Evolutionary conservation across 2,329 filamentous ascomycete species (phyloP).

Genomic region (Ustilaginoidea virens): DNA sequence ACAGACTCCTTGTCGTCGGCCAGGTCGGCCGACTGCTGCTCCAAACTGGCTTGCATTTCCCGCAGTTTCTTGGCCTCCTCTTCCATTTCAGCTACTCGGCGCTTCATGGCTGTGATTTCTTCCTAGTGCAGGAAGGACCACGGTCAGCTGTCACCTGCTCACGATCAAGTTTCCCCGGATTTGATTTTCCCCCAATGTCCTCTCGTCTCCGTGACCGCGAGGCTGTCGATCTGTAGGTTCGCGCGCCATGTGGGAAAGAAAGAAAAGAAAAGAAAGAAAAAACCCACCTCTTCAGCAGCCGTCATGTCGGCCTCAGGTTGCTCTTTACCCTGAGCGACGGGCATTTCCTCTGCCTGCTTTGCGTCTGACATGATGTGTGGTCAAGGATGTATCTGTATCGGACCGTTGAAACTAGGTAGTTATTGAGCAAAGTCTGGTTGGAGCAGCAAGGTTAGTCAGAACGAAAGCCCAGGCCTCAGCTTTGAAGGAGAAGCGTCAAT

Average conservation of each 20-base stretch:
- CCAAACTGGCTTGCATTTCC: conserved; percentile 75
- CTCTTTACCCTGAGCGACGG: conserved; percentile 3
- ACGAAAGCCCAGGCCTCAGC: too few species aligned
- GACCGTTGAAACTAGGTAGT: too few species aligned
- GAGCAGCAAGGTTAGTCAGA: too few species aligned
- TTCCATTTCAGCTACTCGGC: conserved; percentile 77
- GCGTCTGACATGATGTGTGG: conserved; percentile 4
- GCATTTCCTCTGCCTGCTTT: conserved; percentile 4
- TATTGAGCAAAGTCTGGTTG: too few species aligned
- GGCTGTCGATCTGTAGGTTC: too few species aligned
- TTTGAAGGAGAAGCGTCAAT: background rate
- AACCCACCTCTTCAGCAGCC: conserved; percentile 8
- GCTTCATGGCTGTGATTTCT: conserved; percentile 81
- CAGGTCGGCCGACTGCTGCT: conserved; percentile 69
- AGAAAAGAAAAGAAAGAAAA: too few species aligned
- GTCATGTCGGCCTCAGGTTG: conserved; percentile 6
- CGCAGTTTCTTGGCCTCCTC: conserved; percentile 74
- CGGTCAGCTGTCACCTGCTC: conserved; percentile 16
- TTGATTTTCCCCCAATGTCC: background rate
- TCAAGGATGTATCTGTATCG: background rate
- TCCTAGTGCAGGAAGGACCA: conserved; percentile 28
- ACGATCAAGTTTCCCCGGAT: conserved; percentile 3
- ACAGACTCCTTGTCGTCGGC: conserved; percentile 92
- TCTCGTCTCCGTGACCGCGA: too few species aligned
- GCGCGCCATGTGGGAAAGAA: too few species aligned